Percentiles rank a stretch among this genome's conserved stretches.
Conservation (phyloP, 768 basidiomycete genomes). For the Mycena galericulata region DNA sequence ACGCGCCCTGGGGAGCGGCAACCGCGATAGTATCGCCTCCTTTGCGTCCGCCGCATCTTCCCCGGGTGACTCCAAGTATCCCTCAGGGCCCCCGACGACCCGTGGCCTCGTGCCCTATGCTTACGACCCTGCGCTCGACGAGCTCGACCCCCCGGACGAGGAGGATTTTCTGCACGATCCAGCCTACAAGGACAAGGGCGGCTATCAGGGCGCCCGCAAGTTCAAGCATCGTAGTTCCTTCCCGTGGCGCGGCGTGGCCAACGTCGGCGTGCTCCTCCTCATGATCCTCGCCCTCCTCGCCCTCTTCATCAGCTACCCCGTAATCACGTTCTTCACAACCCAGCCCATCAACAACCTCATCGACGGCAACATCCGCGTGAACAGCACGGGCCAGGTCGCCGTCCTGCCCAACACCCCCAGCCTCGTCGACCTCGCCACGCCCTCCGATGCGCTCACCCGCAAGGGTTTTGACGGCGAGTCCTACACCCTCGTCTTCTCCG, state of each 20-base stretch:
- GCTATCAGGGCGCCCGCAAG: slow-evolving; percentile 22
- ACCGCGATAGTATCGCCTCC: slow-evolving; percentile 49
- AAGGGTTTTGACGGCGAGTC: slow-evolving; percentile 79
- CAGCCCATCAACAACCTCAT: slow-evolving; percentile 56
- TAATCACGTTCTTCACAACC: slow-evolving; percentile 62
- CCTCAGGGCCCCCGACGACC: slow-evolving; percentile 47
- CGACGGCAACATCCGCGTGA: slow-evolving; percentile 74
- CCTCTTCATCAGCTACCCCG: slow-evolving; percentile 88
- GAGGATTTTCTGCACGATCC: slow-evolving; percentile 85
- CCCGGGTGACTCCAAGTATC: slow-evolving; percentile 77
- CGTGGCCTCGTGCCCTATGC: slow-evolving; percentile 73
- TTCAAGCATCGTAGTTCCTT: slow-evolving; percentile 44
- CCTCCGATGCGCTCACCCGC: slow-evolving; percentile 63
- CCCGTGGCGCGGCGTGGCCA: slow-evolving; percentile 65
- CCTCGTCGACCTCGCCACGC: slow-evolving; percentile 81
- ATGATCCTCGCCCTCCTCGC: slow-evolving; percentile 72
- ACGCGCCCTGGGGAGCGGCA: slow-evolving; percentile 38
- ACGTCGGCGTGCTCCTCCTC: slow-evolving; percentile 75
- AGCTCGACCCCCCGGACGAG: slow-evolving; percentile 68
- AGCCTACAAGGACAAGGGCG: slow-evolving; percentile 42
- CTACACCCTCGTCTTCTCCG: slow-evolving; percentile 80
- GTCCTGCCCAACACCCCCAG: slow-evolving; percentile 51
- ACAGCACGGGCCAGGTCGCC: slow-evolving; percentile 76
- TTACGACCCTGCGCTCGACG: slow-evolving; percentile 74
- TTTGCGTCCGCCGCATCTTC: slow-evolving; percentile 60